A percentile compares a stretch with the other conserved stretches of the same genome.
phyloP scores from a whole-genome alignment of 495 filamentous ascomycete species.

The Peziza echinospora region DNA sequence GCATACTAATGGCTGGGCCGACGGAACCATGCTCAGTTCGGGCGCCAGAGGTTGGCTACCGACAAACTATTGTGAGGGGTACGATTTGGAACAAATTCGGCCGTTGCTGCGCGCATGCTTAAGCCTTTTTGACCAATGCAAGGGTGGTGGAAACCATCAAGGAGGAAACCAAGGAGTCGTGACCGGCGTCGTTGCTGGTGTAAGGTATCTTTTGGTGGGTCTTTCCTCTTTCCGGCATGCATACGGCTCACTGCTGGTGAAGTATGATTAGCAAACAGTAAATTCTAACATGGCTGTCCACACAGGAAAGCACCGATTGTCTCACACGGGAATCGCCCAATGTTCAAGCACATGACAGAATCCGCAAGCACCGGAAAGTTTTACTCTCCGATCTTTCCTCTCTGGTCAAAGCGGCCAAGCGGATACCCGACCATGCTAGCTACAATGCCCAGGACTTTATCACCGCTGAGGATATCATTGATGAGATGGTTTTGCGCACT shows the following conservation, averaged over 20 bases:
- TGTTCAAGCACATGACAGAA: slow-evolving; percentile 48
- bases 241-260: neutral
- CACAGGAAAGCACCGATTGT: slow-evolving; percentile 69
- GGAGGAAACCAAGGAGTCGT: slow-evolving; percentile 68
- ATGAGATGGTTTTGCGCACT: slow-evolving; percentile 80
- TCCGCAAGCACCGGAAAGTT: slow-evolving; percentile 64
- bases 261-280: neutral
- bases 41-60: slow-evolving; percentile 90
- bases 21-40: slow-evolving; percentile 78
- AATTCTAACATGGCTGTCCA: slow-evolving; percentile 7
- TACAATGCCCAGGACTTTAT: slow-evolving; percentile 12
- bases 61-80: slow-evolving; percentile 94
- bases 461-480: slow-evolving; percentile 47
- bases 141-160: slow-evolving; percentile 40
- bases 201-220: slow-evolving; percentile 70
- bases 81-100: slow-evolving; percentile 67
- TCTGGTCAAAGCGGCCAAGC: slow-evolving; percentile 69
- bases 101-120: slow-evolving; percentile 68
- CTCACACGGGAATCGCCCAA: slow-evolving; percentile 57
- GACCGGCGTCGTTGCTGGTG: slow-evolving; percentile 78
- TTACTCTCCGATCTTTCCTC: slow-evolving; percentile 73
- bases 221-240: neutral
- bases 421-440: slow-evolving; percentile 27
- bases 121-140: slow-evolving; percentile 81
- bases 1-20: slow-evolving; percentile 97